Base-by-base conservation (phyloP, 2,329 filamentous ascomycete genomes). In the Hymenoscyphus linearis region DNA sequence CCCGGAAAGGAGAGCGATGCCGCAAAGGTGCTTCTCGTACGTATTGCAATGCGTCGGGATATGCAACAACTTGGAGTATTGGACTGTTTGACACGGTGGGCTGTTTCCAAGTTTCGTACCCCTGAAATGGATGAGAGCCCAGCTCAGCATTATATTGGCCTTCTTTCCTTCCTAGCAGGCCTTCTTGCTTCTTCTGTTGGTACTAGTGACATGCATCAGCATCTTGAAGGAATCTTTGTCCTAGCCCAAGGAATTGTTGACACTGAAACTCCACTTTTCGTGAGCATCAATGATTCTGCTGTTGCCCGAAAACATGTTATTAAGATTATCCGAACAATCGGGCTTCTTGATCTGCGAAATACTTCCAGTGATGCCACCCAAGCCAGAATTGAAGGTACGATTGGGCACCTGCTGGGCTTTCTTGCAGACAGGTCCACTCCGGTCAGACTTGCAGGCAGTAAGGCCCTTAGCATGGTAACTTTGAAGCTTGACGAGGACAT, bases 1-100 rank as follows among this genome's bases (percentile, higher is more conserved):
- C 82, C 93, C 0, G 91, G 93, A 0, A 97, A 96, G 69, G 93
- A 97, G 72, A 85, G 90, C 61, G 91, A 95, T 74, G 91, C 92
- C 10, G 93, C 95, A n/a, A 91, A 88, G 62, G 81, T 85, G 2
- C 79, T 98, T 26, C 79, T 99, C 7, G 90, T 96, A 18, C 84
- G 92, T 53, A 79, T 97, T 53, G 85, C 87, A n/a, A 85, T 93
- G 72, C 85, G 95, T 16, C 85, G 85, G 54, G 95, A 99, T 73
- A 96, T 98, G 91, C 90, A 93, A 74, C 78, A 83, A 57, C 76
- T 93, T 10, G 86, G 88, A 0, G 77, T 98, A 2, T 78, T 95
- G 36, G 76, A 85, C 53, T 79, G 82, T 2, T 78, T 96, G 10
- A 81, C 91, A 2, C 73, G 82, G 35, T 96, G 91, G 90, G 85